Evolutionary conservation across 192 early-diverging fungal species (phyloP), one percentile per base, ranked within the genome.

Genomic region (Paraglomus occultum): DNA sequence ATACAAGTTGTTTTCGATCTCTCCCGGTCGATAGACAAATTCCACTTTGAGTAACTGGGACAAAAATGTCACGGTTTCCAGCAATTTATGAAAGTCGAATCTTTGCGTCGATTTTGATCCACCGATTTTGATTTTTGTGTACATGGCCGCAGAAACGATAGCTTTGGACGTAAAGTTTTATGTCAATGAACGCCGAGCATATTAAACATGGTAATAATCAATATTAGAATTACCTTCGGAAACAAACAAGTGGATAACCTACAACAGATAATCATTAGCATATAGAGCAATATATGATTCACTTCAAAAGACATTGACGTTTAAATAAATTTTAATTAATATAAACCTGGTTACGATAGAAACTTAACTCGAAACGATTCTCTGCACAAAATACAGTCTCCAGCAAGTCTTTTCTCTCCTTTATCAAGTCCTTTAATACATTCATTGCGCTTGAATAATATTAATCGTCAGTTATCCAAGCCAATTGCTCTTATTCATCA

Each of bases 381-480:
- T 89, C 80, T 5, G 86, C 90, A 71, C 91, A 92, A 76, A 90
- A 94, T 6, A 91, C 88, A 15, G 89, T 87, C 64, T 94, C 92
- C 17, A 94, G 72, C n/a, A 94, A 76, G 43, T 92, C 91, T 58
- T 81, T 89, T 47, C 88, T 82, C 51, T 86, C 80, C 7, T 90
- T 91, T 64, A 94, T 84, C 18, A 92, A 71, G 63, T 92, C 92
- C 50, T 88, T 88, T 57, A 92, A 78, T 4, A 91, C 87, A 44
- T 74, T 71, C 8, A 91, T 69, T 1, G 91, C 87, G n/a, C 83
- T 85, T 61, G 15, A 14, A 55, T 57, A 11, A 64, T 20, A 15
- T 10, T 42, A 66, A 64, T 39, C 22, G 11, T 38, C 15, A 5
- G 42, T 51, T 38, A 59, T 11, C 31, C 45, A 14, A 42, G 8